Conservation (phyloP, 257 asterid genomes). For the Jacaranda copaia region DNA sequence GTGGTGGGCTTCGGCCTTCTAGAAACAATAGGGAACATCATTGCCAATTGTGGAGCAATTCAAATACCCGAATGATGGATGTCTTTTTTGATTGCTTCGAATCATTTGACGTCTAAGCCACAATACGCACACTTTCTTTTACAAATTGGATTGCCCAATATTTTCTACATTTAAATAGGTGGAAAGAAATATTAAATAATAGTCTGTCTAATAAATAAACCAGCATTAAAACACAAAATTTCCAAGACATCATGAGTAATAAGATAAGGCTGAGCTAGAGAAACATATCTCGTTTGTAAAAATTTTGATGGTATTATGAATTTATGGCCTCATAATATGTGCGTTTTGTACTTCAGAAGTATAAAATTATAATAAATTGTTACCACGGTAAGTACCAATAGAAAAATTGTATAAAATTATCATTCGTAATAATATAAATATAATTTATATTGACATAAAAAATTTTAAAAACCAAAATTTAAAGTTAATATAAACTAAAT, state of each 20-base stretch:
- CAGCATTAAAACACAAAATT: background rate
- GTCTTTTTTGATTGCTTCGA: slow-evolving; percentile 21
- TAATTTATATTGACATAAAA: too few species aligned
- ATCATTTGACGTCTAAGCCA: slow-evolving; percentile 43
- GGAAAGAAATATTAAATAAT: too few species aligned
- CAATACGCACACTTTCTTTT: slow-evolving; percentile 35
- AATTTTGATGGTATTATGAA: background rate
- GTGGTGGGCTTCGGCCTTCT: slow-evolving; percentile 33
- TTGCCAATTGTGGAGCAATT: slow-evolving; percentile 38
- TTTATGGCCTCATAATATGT: background rate
- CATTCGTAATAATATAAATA: too few species aligned
- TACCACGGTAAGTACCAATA: too few species aligned
- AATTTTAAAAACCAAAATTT: too few species aligned
- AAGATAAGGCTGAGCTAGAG: background rate
- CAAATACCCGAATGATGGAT: slow-evolving; percentile 40
- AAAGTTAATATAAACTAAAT: too few species aligned
- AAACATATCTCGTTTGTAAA: background rate
- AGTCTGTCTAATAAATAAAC: background rate
- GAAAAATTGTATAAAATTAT: too few species aligned
- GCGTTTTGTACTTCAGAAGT: background rate
- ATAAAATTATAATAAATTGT: too few species aligned
- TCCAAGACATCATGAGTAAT: background rate
- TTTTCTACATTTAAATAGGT: background rate
- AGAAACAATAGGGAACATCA: slow-evolving; percentile 20
- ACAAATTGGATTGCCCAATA: slow-evolving; percentile 6